A percentile compares a stretch with the other conserved stretches of the same genome.
phyloP scores from a whole-genome alignment of 306 rosid genomes.

The Notholithocarpus densiflorus region DNA sequence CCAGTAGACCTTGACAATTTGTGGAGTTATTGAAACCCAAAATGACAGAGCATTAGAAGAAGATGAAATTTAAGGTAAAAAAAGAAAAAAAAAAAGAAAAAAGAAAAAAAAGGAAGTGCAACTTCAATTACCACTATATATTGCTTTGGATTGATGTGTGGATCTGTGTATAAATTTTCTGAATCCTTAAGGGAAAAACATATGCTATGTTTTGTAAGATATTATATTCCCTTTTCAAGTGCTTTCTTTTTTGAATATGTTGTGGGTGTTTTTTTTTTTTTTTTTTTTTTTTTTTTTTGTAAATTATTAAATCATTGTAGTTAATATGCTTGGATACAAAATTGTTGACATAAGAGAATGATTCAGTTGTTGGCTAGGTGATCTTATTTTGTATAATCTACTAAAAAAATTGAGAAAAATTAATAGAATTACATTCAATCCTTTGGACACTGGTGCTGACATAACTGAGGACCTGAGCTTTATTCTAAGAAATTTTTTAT shows the following conservation, averaged over 20 bases:
- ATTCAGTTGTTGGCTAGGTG: constrained; percentile 40
- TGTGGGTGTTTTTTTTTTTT: not conserved
- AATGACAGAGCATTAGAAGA: not conserved
- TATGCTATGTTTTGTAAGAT: constrained; percentile 38
- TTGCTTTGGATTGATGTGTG: constrained; percentile 24
- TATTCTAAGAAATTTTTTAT: constrained; percentile 23
- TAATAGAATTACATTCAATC: not conserved
- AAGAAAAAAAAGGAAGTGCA: not conserved
- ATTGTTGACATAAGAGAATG: constrained; percentile 33
- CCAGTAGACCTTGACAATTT: constrained; percentile 33
- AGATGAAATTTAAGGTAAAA: not conserved
- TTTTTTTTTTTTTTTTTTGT: not conserved
- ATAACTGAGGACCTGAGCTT: constrained; percentile 14
- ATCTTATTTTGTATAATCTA: constrained; percentile 37
- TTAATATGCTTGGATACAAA: constrained; percentile 29
- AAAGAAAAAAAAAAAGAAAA: not conserved
- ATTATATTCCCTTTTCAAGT: constrained; percentile 26
- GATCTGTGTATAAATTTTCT: constrained; percentile 29
- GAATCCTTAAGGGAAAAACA: constrained; percentile 26
- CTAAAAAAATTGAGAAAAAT: not conserved
- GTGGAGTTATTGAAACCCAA: constrained; percentile 54
- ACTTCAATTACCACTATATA: constrained; percentile 4
- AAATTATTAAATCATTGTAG: constrained; percentile 12
- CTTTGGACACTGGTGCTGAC: constrained; percentile 10
- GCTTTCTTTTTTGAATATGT: constrained; percentile 12